phyloP scores from a whole-genome alignment of 2,329 filamentous ascomycete genomes.

The Ascochyta pisi region DNA sequence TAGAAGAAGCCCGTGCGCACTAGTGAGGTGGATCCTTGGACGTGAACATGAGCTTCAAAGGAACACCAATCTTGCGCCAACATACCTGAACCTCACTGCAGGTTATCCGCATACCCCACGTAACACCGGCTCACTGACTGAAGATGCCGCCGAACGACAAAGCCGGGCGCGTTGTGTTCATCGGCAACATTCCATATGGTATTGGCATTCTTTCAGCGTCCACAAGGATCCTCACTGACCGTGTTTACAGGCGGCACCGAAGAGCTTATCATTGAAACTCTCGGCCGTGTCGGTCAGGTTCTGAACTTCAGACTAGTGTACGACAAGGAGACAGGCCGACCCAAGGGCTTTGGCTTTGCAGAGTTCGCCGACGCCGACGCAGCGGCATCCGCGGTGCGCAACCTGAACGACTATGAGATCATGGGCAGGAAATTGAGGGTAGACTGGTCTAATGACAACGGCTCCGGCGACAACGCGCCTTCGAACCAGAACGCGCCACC shows the following conservation, averaged over 20 bases:
- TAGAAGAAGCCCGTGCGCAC: slow-evolving; percentile 9
- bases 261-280: slow-evolving; percentile 94
- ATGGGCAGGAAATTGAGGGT: slow-evolving; percentile 94
- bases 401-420: slow-evolving; percentile 93
- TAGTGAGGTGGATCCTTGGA: slow-evolving; percentile 8
- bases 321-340: slow-evolving; percentile 91
- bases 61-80: slow-evolving; percentile 6
- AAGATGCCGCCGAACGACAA: slow-evolving; percentile 62
- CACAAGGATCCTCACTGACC: slow-evolving; percentile 20
- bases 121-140: not conserved
- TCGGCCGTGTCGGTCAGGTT: slow-evolving; percentile 87
- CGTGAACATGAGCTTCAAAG: slow-evolving; percentile 9
- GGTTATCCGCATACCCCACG: not conserved
- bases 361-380: slow-evolving; percentile 94
- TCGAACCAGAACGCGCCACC: slow-evolving; percentile 56
- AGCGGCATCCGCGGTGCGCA: slow-evolving; percentile 91
- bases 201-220: slow-evolving; percentile 31
- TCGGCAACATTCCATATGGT: slow-evolving; percentile 87
- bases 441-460: slow-evolving; percentile 93
- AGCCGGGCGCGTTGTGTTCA: slow-evolving; percentile 80
- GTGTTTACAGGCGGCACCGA: slow-evolving; percentile 78
- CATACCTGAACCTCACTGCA: not conserved
- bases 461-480: slow-evolving; percentile 64
- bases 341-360: slow-evolving; percentile 96
- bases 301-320: slow-evolving; percentile 92